phyloP scores from a whole-genome alignment of 2,329 filamentous ascomycete genomes.

The Aspergillus puulaauensis region DNA sequence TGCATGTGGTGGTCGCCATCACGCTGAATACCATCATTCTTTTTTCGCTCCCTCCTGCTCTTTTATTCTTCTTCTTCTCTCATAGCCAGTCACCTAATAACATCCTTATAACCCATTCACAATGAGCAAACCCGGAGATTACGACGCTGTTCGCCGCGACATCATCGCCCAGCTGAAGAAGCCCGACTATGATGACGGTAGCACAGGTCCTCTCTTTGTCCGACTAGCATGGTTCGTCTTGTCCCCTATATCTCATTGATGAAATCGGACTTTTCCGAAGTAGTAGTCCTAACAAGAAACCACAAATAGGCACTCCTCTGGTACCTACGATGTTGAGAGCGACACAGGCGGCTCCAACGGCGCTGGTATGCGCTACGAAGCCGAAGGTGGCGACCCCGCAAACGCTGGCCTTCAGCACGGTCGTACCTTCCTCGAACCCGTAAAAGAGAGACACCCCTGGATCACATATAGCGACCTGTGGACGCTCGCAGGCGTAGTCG shows the following conservation, averaged over 20 bases:
- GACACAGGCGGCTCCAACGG: constrained; percentile 65
- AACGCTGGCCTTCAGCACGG: constrained; percentile 66
- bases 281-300: neutral
- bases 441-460: constrained; percentile 61
- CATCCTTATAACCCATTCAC: neutral
- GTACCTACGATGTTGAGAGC: constrained; percentile 60
- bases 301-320: constrained; percentile 57
- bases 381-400: constrained; percentile 63
- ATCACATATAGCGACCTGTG: constrained; percentile 67
- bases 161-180: constrained; percentile 56
- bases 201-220: constrained; percentile 63
- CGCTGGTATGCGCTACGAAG: constrained; percentile 65
- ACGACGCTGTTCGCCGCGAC: constrained; percentile 54
- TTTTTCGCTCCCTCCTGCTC: neutral
- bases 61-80: neutral
- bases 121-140: constrained; percentile 40
- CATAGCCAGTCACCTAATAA: neutral
- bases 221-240: constrained; percentile 59
- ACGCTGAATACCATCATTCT: neutral
- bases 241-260: neutral
- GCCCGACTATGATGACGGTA: constrained; percentile 65
- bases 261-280: neutral
- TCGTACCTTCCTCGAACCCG: constrained; percentile 62
- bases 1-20: constrained; percentile 10
- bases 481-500: constrained; percentile 61